These are phyloP conservation scores for Geotrichum australiense DNA, from an alignment of 1,139 yeast species.

Conservation along the genomic window DNA sequence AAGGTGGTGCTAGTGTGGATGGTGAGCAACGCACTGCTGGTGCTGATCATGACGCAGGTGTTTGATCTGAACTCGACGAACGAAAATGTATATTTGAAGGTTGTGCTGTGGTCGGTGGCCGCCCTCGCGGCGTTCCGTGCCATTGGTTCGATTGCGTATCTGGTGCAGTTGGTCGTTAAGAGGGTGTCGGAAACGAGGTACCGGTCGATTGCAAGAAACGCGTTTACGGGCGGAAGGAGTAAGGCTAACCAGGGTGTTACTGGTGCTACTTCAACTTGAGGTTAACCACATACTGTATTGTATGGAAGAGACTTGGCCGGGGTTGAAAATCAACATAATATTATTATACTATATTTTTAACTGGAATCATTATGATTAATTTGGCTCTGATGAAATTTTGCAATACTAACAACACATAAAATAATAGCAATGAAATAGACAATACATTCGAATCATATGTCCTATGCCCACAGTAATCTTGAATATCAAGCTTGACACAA, in stretches of 20 bases:
- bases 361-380: too few relatives aligned
- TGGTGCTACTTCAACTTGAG: too few relatives aligned
- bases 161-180: constrained; percentile 41
- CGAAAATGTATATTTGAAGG: constrained; percentile 69
- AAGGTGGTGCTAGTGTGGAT: constrained; percentile 92
- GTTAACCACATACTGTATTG: too few relatives aligned
- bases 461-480: too few relatives aligned
- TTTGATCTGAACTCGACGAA: constrained; percentile 57
- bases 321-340: too few relatives aligned
- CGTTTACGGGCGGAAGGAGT: constrained; percentile 22
- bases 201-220: constrained; percentile 23
- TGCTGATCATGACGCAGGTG: constrained; percentile 81
- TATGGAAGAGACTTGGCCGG: too few relatives aligned
- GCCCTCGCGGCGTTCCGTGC: constrained; percentile 73
- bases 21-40: constrained; percentile 67
- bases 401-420: too few relatives aligned
- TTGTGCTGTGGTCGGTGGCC: constrained; percentile 89
- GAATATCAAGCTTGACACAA: too few relatives aligned
- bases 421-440: too few relatives aligned
- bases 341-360: too few relatives aligned
- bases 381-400: too few relatives aligned
- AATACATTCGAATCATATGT: too few relatives aligned
- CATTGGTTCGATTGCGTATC: constrained; percentile 63
- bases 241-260: neutral
- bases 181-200: constrained; percentile 27